Conservation (phyloP, 73 alveolate genomes). For the Paramecium pentaurelia region DNA sequence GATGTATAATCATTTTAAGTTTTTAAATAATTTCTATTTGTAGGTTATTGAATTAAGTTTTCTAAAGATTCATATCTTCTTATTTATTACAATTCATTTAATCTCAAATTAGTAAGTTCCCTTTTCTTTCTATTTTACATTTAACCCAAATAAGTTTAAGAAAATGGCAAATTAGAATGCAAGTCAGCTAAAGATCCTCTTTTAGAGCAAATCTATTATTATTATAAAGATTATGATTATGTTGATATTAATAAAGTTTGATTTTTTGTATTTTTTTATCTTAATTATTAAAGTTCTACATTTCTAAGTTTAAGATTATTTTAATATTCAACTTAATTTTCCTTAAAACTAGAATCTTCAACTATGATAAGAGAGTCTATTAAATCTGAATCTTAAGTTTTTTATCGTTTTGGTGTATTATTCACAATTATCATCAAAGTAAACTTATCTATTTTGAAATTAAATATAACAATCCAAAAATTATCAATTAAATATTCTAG, state of each 20-base stretch:
- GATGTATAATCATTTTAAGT: neutral
- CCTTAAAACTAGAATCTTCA: neutral
- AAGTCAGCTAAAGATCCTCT: neutral
- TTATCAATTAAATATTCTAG: neutral
- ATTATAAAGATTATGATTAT: neutral
- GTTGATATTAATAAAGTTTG: neutral
- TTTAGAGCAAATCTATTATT: neutral
- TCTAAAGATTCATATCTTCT: neutral
- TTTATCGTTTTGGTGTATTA: neutral
- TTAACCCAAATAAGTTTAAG: neutral
- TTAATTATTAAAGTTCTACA: neutral
- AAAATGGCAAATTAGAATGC: neutral
- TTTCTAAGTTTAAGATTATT: neutral
- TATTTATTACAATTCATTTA: neutral
- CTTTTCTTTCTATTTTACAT: neutral
- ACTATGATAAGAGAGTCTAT: neutral
- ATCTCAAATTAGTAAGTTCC: neutral
- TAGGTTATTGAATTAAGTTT: neutral
- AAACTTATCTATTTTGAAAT: neutral
- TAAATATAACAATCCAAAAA: neutral
- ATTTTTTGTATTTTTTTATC: neutral
- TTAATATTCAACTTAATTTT: neutral
- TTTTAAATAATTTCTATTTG: neutral
- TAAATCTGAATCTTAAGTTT: neutral
- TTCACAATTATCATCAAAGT: neutral